Percentiles rank a stretch among this genome's conserved stretches.
phyloP scores from a whole-genome alignment of 2,329 filamentous ascomycete species.

The Exophiala calicioides region DNA sequence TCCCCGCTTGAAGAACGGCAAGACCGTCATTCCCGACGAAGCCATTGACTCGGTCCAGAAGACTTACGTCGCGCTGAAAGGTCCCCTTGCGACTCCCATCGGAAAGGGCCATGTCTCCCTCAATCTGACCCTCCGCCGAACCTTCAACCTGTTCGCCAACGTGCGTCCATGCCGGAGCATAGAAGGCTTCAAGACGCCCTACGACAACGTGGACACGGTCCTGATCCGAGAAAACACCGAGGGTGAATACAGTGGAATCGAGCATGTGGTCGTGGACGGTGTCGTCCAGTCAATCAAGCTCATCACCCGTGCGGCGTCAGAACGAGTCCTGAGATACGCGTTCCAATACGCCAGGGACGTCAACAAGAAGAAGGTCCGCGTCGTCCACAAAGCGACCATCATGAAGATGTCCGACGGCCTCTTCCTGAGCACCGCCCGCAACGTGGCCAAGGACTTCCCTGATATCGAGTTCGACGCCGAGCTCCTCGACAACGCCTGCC shows the following conservation, averaged over 20 bases:
- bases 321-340: conserved; percentile 93
- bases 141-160: conserved; percentile 99
- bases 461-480: conserved; percentile 95
- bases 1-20: conserved; percentile 88
- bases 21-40: conserved; percentile 88
- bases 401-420: conserved; percentile 98
- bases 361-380: conserved; percentile 90
- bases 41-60: conserved; percentile 90
- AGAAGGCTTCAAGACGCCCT: conserved; percentile 96
- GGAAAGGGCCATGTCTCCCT: conserved; percentile 99
- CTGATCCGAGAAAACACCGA: conserved; percentile 99
- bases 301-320: conserved; percentile 86
- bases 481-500: conserved; percentile 97
- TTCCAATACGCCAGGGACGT: conserved; percentile 97
- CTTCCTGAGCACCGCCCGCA: conserved; percentile 83
- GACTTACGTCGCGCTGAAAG: conserved; percentile 98
- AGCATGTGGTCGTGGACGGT: conserved; percentile 96
- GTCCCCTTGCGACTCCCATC: conserved; percentile 92
- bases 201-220: conserved; percentile 95
- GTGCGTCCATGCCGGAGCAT: conserved; percentile 96
- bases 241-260: conserved; percentile 98
- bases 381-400: conserved; percentile 95
- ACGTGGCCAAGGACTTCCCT: conserved; percentile 93
- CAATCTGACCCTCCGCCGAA: conserved; percentile 96
- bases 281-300: conserved; percentile 99